These are phyloP conservation scores for Rhododendron molle DNA, from an alignment of 148 eudicot genomes.

Conservation along the genomic window DNA sequence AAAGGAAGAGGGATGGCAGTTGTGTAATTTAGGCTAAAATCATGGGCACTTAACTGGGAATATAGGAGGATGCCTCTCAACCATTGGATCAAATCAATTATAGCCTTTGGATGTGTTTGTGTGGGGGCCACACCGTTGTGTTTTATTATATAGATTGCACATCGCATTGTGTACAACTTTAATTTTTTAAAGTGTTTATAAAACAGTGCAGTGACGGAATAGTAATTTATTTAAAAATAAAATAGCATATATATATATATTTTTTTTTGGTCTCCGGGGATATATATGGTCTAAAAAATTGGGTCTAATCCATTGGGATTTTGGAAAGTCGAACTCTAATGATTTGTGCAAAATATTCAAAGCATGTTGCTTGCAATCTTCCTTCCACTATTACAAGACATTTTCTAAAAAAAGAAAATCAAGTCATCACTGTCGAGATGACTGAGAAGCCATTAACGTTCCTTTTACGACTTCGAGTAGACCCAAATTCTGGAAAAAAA, in stretches of 20 bases:
- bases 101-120: no score
- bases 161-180: background rate
- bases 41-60: no score
- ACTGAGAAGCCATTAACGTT: background rate
- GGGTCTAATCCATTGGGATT: background rate
- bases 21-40: no score
- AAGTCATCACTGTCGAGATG: background rate
- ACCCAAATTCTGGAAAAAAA: background rate
- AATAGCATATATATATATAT: no score
- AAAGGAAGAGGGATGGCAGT: no score
- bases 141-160: no score
- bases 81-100: no score
- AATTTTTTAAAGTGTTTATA: background rate
- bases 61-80: no score
- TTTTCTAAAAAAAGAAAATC: background rate
- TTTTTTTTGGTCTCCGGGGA: background rate
- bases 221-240: no score
- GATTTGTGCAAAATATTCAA: background rate
- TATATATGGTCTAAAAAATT: no score
- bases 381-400: background rate
- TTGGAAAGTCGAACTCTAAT: background rate
- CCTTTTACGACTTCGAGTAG: background rate
- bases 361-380: background rate
- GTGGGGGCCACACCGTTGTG: no score
- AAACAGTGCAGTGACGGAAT: background rate